Evolutionary conservation across 1,139 yeast genomes (phyloP), one percentile per base, ranked within the genome.

Genomic region (Hemisphaericaspora lyxosophila): DNA sequence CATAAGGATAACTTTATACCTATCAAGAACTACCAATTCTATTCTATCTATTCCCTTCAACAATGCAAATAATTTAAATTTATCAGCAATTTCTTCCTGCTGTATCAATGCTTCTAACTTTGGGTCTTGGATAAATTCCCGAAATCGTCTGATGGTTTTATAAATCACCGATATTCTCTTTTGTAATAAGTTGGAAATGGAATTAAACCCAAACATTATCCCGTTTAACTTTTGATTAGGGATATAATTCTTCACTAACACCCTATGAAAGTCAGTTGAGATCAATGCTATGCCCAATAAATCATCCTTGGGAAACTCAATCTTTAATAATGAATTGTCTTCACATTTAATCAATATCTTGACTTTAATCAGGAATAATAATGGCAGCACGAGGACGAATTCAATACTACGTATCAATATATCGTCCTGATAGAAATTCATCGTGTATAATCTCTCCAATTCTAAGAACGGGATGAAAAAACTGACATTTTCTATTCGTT

Each of bases 151-250:
- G 6, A 63, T 41, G 22, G 62, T 33, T 31, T 54, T 51, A 40
- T 51, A 47, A 26, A 63, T 35, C 1, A 46, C 36, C 1, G 52
- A 44, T 2, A 59, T 50, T 24, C 70, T 43, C 26, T 45, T 40
- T 33, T 57, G 57, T 9, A 61, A 46, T 4, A 56, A 33, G 7
- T 41, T 48, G 1, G 73, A 53, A 12, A 69, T 49, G 3, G 70
- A 59, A 35, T 64, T 61, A 29, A 66, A 50, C 7, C 67, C 59
- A 46, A 53, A 60, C 50, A 69, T 51, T 0, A 67, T 38, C 25
- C 57, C 45, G 39, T 59, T 59, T 18, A 69, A 45, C 33, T 64
- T 62, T 15, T 46, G 39, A 22, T 49, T 48, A 3, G 63, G 64
- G 5, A 63, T 34, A 42, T 61, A 68, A 37, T 61, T 54, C 6